phyloP scores from a whole-genome alignment of 2,329 filamentous ascomycete species.

The Aspergillus melleus region DNA sequence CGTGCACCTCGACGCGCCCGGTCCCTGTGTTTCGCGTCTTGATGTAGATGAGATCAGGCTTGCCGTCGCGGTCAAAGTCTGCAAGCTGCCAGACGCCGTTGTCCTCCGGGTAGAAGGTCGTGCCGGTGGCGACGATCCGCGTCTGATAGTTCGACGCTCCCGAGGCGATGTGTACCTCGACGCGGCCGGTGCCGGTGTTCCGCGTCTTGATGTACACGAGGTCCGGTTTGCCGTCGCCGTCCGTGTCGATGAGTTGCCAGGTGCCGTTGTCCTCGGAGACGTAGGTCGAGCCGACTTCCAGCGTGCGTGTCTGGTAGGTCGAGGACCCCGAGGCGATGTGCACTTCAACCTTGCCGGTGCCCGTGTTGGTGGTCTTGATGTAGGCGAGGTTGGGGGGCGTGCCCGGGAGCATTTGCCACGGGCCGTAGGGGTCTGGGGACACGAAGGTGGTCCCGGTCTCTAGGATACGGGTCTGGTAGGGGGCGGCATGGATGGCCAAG shows the following conservation, averaged over 20 bases:
- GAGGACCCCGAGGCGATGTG: slow-evolving; percentile 14
- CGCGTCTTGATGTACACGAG: slow-evolving; percentile 18
- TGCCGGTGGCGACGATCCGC: slow-evolving; percentile 65
- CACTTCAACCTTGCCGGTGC: slow-evolving; percentile 18
- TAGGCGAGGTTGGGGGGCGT: slow-evolving; percentile 9
- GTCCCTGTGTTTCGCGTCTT: slow-evolving; percentile 16
- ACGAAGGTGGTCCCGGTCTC: slow-evolving; percentile 4
- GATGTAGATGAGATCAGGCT: slow-evolving; percentile 16
- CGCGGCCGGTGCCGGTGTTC: slow-evolving; percentile 13
- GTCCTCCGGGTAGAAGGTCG: slow-evolving; percentile 49
- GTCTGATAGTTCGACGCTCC: slow-evolving; percentile 34
- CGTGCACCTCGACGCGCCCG: slow-evolving; percentile 14
- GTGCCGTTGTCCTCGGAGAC: slow-evolving; percentile 10
- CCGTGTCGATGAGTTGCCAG: slow-evolving; percentile 14
- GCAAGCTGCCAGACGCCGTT: slow-evolving; percentile 15
- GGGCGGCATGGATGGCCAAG: background rate
- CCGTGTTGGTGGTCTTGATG: slow-evolving; percentile 17
- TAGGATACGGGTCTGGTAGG: slow-evolving; percentile 6
- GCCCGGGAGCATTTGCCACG: slow-evolving; percentile 5
- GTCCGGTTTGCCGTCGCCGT: slow-evolving; percentile 13
- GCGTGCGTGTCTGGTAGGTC: slow-evolving; percentile 54
- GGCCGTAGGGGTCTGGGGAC: slow-evolving; percentile 3
- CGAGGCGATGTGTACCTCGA: slow-evolving; percentile 17
- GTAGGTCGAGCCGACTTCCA: slow-evolving; percentile 64
- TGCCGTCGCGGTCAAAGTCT: slow-evolving; percentile 15